Base-by-base conservation (phyloP, 2,329 filamentous ascomycete species). In the Furcasterigmium furcatum region DNA sequence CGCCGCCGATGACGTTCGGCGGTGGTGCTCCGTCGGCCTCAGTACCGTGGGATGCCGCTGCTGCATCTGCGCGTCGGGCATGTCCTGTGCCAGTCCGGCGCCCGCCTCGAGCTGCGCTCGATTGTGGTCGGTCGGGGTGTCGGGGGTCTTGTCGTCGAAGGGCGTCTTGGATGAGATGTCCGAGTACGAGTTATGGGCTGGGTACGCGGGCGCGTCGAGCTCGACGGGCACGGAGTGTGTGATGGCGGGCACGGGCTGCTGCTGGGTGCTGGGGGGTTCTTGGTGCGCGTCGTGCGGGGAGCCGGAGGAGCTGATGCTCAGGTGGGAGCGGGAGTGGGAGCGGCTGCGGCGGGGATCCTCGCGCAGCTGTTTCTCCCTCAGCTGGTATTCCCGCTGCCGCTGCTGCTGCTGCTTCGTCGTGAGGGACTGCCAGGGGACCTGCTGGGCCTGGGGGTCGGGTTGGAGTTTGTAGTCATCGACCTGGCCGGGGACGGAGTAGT, bases 371-470 rank as follows among this genome's bases (percentile, higher is more conserved):
- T 18, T 18, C 3, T 18, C 34, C 6, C 22, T 16, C n/a, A 22
- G 19, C 19, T 24, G 36, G 7, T 34, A n/a, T 20, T 34, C 25
- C 20, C 24, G 18, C 27, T 24, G 12, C 9, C 20, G 41, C 20
- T 27, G 41, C 21, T 36, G 41, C n/a, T 38, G 41, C 16, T 41
- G 12, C 27, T 48, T 46, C 20, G 43, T 41, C 18, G 40, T 40
- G n/a, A 43, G 20, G 10, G 27, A 42, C 5, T 43, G 38, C 39
- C 47, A 46, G 9, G 41, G 32, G n/a, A 43, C 24, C 29, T 44
- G n/a, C n/a, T n/a, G 30, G 25, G 22, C 43, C 35, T 29, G 9
- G 30, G 41, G 14, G 22, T 44, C 22, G 18, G 41, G 38, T 29
- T 30, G 19, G 34, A 44, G 12, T 42, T 38, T 22, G 16, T 18